Evolutionary conservation across 305 asterid genomes (phyloP), one percentile per base, ranked within the genome.

Genomic region (Solanum hybrid): DNA sequence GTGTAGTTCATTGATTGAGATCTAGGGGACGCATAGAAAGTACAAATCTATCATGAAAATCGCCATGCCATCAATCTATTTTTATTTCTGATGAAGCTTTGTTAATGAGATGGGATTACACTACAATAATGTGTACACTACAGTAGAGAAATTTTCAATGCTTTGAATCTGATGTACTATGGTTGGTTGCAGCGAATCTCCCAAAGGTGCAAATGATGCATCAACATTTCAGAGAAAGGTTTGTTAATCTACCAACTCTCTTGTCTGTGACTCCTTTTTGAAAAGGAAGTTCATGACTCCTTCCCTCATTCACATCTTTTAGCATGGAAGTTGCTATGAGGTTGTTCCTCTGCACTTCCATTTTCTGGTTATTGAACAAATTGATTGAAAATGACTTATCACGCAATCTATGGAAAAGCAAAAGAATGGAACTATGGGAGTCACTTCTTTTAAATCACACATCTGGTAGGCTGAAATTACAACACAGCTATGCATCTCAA

Each of bases 211-310:
- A 76, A 94, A 95, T 91, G 99, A 97, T 92, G 99, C 98, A 87
- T 97, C 99, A 14, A 96, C 99, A 36, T 96, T 96, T 91, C 99
- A 97, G 91, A 95, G 99, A 91, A 97, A 97, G 99, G 99, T 97
- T 92, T 89, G 94, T 90, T 87, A 85, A 84, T 51, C 31, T 84
- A 51, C 29, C 42, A 51, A 51, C 42, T 31, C 38, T 51, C 37
- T 80, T 6, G 87, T 90, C 89, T 27, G 35, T 69, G 81, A 35
- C 86, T 36, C 88, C 89, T 77, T 34, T 31, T 77, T 17, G 27
- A 32, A n/a, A 77, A 77, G 82, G 82, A 32, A 77, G 82, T 76
- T 10, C 29, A 13, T 36, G 51, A 78, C 56, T 35, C 32, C 31
- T 34, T 19, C 90, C n/a, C 19, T 24, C 35, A 75, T 78, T 78